phyloP scores from a whole-genome alignment of 441 rosid genomes.

The Adansonia gregorii region DNA sequence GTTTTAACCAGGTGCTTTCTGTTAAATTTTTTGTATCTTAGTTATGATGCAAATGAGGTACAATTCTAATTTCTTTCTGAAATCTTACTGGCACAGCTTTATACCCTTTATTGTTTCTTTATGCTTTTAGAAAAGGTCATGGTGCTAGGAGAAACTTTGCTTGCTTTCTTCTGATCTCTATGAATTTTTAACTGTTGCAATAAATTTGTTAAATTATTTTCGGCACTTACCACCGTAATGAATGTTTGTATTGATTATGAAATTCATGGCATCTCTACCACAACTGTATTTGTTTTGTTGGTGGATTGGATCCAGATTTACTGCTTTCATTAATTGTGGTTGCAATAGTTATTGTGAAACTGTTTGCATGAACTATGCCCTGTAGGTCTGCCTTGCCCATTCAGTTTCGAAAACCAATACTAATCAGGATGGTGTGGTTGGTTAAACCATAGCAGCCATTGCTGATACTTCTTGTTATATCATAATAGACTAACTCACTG shows the following conservation, averaged over 20 bases:
- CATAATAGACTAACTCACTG: background rate
- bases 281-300: background rate
- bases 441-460: background rate
- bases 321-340: background rate
- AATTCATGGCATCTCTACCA: background rate
- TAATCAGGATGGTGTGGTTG: background rate
- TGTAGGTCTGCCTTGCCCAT: background rate
- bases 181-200: background rate
- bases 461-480: background rate
- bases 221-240: background rate
- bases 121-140: background rate
- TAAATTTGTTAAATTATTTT: background rate
- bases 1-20: constrained; percentile 28
- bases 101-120: background rate
- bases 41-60: constrained; percentile 32
- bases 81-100: background rate
- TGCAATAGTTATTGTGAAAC: background rate
- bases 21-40: constrained; percentile 31
- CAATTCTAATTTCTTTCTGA: constrained; percentile 27
- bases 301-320: background rate
- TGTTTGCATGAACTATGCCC: background rate
- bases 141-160: constrained; percentile 9
- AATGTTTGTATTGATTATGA: background rate
- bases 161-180: background rate
- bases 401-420: too few species aligned